Evolutionary conservation across 2,329 filamentous ascomycete genomes (phyloP), one percentile per base, ranked within the genome.

Genomic region (Fusarium sterilihyphosum): DNA sequence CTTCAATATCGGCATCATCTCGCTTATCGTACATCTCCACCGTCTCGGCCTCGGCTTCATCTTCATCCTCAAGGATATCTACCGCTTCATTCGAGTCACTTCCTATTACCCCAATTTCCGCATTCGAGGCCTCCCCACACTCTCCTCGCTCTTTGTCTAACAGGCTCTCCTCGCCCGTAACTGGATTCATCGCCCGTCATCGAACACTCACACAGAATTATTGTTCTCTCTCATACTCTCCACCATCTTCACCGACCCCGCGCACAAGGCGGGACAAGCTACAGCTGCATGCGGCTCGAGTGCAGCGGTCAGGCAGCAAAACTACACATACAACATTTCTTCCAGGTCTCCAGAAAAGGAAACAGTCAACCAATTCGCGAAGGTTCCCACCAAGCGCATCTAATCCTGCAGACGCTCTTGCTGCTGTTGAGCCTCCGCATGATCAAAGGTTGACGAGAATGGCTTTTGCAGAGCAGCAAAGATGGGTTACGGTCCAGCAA

Each of bases 401-500:
- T 62, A 81, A 79, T 77, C 79, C 83, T 76, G 81, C 83, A 65
- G 83, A 84, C 81, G 82, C 84, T 73, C 83, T 86, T 75, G 81
- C 83, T 77, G 83, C 85, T 73, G 78, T 85, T 76, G 85, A 87
- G 79, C 84, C 85, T 76, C 82, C 84, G 79, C 85, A 86, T 82
- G 86, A 88, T 75, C 85, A 84, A 77, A 85, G 82, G 73, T 82
- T 87, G 73, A 84, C 84, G 79, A 91, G 86, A 82, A 92, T 92
- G 90, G 90, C 89, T 66, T 90, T 86, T 82, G 84, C 88, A 75
- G 89, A 91, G 81, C 89, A 92, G 84, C 89, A 92, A 82, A 86
- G 88, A 82, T 92, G 91, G 91, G 88, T 92, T 78, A 91, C 88
- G 81, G 95, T 98, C 84, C 96, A 98, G 87, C 93, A 98, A 84